phyloP scores from a whole-genome alignment of 2,329 filamentous ascomycete genomes.

The Amauroascus niger region DNA sequence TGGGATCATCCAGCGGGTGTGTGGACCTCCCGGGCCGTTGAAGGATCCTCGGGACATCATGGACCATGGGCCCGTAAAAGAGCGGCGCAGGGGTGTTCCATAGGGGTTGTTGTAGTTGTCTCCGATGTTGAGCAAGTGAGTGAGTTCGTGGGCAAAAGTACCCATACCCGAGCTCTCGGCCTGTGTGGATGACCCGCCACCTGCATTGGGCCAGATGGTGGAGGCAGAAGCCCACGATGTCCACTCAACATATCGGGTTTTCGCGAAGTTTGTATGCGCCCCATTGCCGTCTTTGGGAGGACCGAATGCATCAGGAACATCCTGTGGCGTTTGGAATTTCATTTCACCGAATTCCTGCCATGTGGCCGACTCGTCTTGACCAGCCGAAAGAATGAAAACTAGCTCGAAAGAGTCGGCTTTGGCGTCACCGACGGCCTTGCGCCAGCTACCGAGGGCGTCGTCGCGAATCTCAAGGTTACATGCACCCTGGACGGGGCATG shows the following conservation, averaged over 20 bases:
- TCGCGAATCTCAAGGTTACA: constrained; percentile 15
- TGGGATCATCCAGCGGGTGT: constrained; percentile 17
- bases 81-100: constrained; percentile 11
- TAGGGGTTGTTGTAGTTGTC: constrained; percentile 20
- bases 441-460: constrained; percentile 17
- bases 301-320: constrained; percentile 15
- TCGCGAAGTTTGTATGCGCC: constrained; percentile 11
- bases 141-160: constrained; percentile 18
- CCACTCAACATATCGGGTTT: constrained; percentile 17
- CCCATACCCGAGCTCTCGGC: constrained; percentile 18
- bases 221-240: constrained; percentile 17
- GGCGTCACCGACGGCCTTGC: constrained; percentile 15
- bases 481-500: constrained; percentile 12
- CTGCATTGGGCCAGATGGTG: constrained; percentile 18
- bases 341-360: constrained; percentile 20
- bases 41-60: constrained; percentile 19
- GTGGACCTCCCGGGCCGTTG: constrained; percentile 18
- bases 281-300: constrained; percentile 10
- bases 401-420: constrained; percentile 16
- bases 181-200: constrained; percentile 16
- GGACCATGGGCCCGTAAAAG: constrained; percentile 17
- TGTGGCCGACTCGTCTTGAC: constrained; percentile 17
- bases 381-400: constrained; percentile 18
- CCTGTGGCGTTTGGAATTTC: constrained; percentile 13
- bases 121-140: constrained; percentile 17